Conservation (phyloP, 2,329 filamentous ascomycete genomes). For the Alternaria longipes region DNA sequence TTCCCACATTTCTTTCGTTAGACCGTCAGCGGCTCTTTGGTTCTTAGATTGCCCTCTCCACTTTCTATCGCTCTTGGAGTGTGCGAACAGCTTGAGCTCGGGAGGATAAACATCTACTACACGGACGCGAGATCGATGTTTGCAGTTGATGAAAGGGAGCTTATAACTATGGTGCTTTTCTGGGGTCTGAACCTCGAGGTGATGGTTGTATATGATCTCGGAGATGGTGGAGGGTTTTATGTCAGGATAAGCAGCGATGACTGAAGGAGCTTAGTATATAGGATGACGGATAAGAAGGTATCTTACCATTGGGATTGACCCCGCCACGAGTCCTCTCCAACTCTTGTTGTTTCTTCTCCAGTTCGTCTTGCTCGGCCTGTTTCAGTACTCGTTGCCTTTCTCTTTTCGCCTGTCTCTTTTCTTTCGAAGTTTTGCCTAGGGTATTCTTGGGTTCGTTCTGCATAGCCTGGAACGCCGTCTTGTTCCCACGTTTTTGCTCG, state of each 20-base stretch:
- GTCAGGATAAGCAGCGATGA: constrained; percentile 58
- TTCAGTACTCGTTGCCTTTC: constrained; percentile 48
- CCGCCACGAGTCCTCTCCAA: constrained; percentile 25
- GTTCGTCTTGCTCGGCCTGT: constrained; percentile 37
- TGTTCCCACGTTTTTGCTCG: constrained; percentile 45
- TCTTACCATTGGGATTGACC: constrained; percentile 56
- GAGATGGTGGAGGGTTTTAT: constrained; percentile 40
- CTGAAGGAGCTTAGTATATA: constrained; percentile 44
- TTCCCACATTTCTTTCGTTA: constrained; percentile 68
- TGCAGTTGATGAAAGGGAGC: constrained; percentile 78
- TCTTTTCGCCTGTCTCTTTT: constrained; percentile 51
- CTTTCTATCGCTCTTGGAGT: constrained; percentile 50
- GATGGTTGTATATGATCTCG: constrained; percentile 60
- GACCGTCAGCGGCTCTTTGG: constrained; percentile 48
- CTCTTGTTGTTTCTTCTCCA: constrained; percentile 33
- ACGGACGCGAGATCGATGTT: constrained; percentile 75
- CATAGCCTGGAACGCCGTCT: constrained; percentile 22
- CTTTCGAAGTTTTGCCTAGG: constrained; percentile 27
- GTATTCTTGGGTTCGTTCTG: constrained; percentile 31
- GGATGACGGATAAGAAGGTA: background rate
- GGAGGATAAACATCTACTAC: constrained; percentile 82
- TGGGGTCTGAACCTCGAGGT: constrained; percentile 47
- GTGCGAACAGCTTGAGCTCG: constrained; percentile 75
- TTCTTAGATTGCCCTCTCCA: constrained; percentile 51
- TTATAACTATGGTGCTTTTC: constrained; percentile 52